A percentile compares a stretch with the other conserved stretches of the same genome.
Conservation (phyloP, 441 rosid species). For the Gossypium davidsonii region DNA sequence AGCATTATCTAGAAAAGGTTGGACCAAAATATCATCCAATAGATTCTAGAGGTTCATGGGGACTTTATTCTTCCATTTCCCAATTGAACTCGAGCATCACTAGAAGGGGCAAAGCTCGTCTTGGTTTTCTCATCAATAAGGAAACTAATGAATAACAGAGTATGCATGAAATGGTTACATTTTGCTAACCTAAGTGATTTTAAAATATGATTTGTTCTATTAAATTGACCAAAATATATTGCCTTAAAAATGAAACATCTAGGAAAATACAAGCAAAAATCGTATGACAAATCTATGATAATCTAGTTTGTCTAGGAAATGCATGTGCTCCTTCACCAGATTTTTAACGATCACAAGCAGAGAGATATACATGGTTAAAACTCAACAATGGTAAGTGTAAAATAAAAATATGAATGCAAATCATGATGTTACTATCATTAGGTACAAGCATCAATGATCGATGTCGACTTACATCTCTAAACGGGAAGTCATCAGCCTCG, state of each 20-base stretch:
- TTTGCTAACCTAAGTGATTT: neutral
- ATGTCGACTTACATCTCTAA: conserved; percentile 49
- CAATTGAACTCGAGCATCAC: neutral
- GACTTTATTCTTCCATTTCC: neutral
- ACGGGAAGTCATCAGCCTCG: conserved; percentile 71
- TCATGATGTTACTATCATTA: neutral
- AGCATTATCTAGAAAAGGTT: neutral
- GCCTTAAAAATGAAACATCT: neutral
- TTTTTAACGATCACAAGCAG: neutral
- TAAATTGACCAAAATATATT: neutral
- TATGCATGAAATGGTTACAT: neutral
- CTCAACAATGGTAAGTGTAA: neutral
- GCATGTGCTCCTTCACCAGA: neutral
- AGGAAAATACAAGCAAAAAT: neutral
- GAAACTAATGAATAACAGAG: neutral
- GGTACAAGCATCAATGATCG: neutral
- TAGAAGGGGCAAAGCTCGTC: neutral
- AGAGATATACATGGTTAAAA: neutral
- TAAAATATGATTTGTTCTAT: neutral
- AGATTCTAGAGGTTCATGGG: neutral
- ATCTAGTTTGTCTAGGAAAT: conserved; percentile 1
- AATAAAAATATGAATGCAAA: neutral
- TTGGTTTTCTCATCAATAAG: neutral
- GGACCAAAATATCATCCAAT: neutral
- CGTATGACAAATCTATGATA: neutral